Base-by-base conservation (phyloP, 768 basidiomycete genomes). In the Termitomyces sp. region DNA sequence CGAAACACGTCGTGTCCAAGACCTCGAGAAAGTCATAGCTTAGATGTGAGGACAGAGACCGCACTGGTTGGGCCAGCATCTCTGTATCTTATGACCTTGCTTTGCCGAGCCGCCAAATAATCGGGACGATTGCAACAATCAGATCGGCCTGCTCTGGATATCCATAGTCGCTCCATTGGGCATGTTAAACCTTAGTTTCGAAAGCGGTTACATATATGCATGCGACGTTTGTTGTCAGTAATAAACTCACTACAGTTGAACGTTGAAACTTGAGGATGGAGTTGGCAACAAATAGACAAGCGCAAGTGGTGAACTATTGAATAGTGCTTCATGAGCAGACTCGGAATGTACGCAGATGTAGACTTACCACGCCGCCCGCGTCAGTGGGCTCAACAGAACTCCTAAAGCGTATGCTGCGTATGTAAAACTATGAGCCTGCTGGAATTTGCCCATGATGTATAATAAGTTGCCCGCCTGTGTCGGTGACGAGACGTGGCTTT, bases 1-100 rank as follows among this genome's bases (percentile, higher is more conserved):
- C 50, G 67, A 46, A 60, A 62, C 58, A 61, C 61, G 66, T 67
- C 69, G 73, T 70, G 60, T 63, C 63, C 66, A 62, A 40, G 49
- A 57, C 59, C 67, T 58, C 70, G 73, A 73, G 60, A 65, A 22
- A 35, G 59, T 57, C 64, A 62, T 62, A n/a, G 18, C 38, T 39
- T 45, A 49, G 49, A 39, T 44, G 36, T 33, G 36, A 50, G 36
- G 56, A 38, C 36, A 50, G 15, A 24, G 56, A 7, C 36, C 36
- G 22, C 44, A 22, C 5, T 18, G 18, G 20, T 24, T 45, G 35
- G 9, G 22, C 9, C 32, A 16, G 12, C n/a, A 32, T 24, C 20
- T n/a, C n/a, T 46, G 22, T 12, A 12, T 42, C 44, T 55, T 45
- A 57, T 45, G 48, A 32, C 36, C 6, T 61, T 54, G 32, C 55